Percentiles rank a stretch among this genome's conserved stretches.
Evolutionary conservation across 169 alveolate species (phyloP).

Genomic region (Fabrea salina): DNA sequence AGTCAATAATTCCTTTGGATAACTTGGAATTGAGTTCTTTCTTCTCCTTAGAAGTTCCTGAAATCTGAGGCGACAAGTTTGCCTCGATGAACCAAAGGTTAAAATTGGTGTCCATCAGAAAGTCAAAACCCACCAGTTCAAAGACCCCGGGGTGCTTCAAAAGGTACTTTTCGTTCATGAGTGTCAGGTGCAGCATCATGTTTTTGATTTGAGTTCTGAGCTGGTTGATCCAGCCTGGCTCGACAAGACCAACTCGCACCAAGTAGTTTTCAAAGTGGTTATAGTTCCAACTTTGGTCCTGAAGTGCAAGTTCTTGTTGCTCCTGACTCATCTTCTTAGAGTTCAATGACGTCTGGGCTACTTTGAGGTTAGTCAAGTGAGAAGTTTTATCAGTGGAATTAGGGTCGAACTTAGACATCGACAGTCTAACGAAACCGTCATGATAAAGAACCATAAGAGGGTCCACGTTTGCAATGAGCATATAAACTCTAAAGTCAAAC

Average conservation of each 20-base stretch:
- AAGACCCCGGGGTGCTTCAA: neutral
- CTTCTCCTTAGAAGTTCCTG: neutral
- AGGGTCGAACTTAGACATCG: neutral
- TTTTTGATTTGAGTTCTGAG: neutral
- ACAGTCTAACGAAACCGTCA: conserved; percentile 38
- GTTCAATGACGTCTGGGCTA: neutral
- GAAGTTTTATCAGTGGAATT: neutral
- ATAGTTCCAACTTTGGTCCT: neutral
- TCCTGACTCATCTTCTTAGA: neutral
- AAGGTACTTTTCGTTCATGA: neutral
- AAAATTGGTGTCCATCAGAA: neutral
- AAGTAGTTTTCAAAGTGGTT: neutral
- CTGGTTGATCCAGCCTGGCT: neutral
- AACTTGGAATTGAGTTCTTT: neutral
- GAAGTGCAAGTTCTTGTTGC: neutral
- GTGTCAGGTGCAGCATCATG: neutral
- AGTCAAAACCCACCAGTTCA: neutral
- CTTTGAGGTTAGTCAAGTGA: neutral
- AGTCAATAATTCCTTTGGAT: neutral
- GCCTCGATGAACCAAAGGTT: conserved; percentile 60
- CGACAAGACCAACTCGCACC: neutral
- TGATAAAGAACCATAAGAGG: conserved; percentile 44
- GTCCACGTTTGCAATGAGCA: conserved; percentile 40
- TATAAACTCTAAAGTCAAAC: conserved; percentile 55
- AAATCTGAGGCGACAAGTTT: conserved; percentile 67